phyloP scores from a whole-genome alignment of 2,329 filamentous ascomycete genomes.

The Didymella lethalis region DNA sequence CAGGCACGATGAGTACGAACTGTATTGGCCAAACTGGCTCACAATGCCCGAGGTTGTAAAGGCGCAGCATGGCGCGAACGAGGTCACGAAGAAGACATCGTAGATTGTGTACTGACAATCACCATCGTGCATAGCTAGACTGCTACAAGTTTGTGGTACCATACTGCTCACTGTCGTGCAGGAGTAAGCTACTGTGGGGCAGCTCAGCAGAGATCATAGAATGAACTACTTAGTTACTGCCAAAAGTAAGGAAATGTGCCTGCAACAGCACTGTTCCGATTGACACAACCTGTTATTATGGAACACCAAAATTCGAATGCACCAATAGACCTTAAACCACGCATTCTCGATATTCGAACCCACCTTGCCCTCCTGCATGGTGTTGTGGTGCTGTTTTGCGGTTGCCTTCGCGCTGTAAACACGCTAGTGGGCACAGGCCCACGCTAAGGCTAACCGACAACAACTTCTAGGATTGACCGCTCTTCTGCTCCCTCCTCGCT shows the following conservation, averaged over 20 bases:
- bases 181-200: conserved; percentile 14
- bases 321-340: background rate
- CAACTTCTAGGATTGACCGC: conserved; percentile 40
- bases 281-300: background rate
- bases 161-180: conserved; percentile 1
- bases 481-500: conserved; percentile 38
- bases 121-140: too few species aligned
- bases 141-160: background rate
- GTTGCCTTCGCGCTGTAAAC: conserved; percentile 33
- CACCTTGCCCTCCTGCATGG: conserved; percentile 3
- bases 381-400: conserved; percentile 17
- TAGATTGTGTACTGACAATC: background rate
- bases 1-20: conserved; percentile 72
- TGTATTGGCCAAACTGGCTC: conserved; percentile 72
- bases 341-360: conserved; percentile 1
- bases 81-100: conserved; percentile 44
- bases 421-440: conserved; percentile 24
- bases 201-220: background rate
- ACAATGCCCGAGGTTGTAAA: conserved; percentile 62
- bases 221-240: conserved; percentile 21
- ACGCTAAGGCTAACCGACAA: conserved; percentile 25
- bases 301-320: background rate
- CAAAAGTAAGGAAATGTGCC: conserved; percentile 1
- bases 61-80: conserved; percentile 24
- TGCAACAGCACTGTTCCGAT: background rate